Evolutionary conservation across 1,284 basidiomycete genomes (phyloP).

Genomic region (Puccinia brachypodii): DNA sequence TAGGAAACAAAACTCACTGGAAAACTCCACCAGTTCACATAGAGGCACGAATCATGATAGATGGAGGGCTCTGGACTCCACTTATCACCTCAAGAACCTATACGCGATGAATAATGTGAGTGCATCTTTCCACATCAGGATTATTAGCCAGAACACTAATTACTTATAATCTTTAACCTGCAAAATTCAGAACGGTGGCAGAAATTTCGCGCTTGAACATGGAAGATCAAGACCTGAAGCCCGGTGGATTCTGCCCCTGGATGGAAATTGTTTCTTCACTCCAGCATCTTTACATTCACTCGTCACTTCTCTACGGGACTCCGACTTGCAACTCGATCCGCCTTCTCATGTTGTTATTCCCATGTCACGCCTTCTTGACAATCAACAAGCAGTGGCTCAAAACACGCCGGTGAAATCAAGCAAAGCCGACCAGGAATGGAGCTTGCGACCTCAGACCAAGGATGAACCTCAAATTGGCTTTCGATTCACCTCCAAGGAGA

Average conservation of each 20-base stretch:
- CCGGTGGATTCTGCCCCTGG: slow-evolving; percentile 56
- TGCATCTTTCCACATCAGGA: neutral
- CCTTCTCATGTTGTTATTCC: slow-evolving; percentile 54
- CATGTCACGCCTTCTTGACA: slow-evolving; percentile 55
- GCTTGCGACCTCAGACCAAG: slow-evolving; percentile 49
- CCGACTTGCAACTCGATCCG: slow-evolving; percentile 50
- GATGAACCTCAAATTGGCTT: slow-evolving; percentile 57
- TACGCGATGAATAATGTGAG: slow-evolving; percentile 57
- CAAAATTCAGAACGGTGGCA: slow-evolving; percentile 55
- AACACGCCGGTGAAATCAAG: slow-evolving; percentile 49
- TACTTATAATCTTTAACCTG: neutral
- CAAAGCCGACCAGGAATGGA: neutral
- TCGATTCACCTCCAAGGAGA: slow-evolving; percentile 54
- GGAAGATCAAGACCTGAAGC: slow-evolving; percentile 53
- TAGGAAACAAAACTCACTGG: neutral
- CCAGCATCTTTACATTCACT: slow-evolving; percentile 54
- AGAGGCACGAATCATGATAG: slow-evolving; percentile 18
- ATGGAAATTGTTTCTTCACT: slow-evolving; percentile 57
- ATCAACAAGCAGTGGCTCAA: slow-evolving; percentile 51
- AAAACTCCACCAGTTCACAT: neutral
- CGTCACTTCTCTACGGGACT: slow-evolving; percentile 51
- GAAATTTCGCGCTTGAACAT: slow-evolving; percentile 56
- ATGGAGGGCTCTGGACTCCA: slow-evolving; percentile 55
- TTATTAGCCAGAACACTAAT: neutral
- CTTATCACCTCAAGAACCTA: slow-evolving; percentile 56